Conservation (phyloP, 2,329 filamentous ascomycete species). For the Exophiala aquamarina region DNA sequence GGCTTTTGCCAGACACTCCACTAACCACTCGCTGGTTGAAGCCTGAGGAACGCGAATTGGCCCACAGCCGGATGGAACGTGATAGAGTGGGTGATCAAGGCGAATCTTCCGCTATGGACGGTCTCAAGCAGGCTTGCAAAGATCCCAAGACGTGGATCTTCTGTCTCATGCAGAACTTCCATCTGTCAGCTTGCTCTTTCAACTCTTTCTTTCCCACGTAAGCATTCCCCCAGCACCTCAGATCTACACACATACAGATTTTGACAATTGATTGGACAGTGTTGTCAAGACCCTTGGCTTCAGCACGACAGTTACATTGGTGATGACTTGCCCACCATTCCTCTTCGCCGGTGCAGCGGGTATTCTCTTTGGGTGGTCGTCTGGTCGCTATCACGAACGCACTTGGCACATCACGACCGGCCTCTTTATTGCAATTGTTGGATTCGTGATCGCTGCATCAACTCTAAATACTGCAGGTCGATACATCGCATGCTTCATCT, state of each 20-base stretch:
- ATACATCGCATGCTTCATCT: constrained; percentile 34
- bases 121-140: constrained; percentile 41
- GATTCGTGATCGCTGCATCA: constrained; percentile 27
- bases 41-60: constrained; percentile 40
- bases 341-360: constrained; percentile 27
- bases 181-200: constrained; percentile 52
- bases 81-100: constrained; percentile 32
- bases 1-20: constrained; percentile 44
- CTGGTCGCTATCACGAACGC: constrained; percentile 47
- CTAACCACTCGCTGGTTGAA: constrained; percentile 36
- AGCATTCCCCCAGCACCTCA: neutral
- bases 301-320: constrained; percentile 19
- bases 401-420: constrained; percentile 67
- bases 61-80: constrained; percentile 43
- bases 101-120: constrained; percentile 38
- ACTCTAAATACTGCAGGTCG: constrained; percentile 46
- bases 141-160: constrained; percentile 34
- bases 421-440: constrained; percentile 57
- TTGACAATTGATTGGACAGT: constrained; percentile 4
- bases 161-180: constrained; percentile 5
- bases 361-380: constrained; percentile 24
- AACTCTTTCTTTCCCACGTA: constrained; percentile 40
- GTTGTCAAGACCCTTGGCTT: constrained; percentile 7
- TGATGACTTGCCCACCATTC: constrained; percentile 24
- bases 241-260: constrained; percentile 32